Evolutionary conservation across 257 asterid species (phyloP).

Genomic region (Handroanthus guayacan): DNA sequence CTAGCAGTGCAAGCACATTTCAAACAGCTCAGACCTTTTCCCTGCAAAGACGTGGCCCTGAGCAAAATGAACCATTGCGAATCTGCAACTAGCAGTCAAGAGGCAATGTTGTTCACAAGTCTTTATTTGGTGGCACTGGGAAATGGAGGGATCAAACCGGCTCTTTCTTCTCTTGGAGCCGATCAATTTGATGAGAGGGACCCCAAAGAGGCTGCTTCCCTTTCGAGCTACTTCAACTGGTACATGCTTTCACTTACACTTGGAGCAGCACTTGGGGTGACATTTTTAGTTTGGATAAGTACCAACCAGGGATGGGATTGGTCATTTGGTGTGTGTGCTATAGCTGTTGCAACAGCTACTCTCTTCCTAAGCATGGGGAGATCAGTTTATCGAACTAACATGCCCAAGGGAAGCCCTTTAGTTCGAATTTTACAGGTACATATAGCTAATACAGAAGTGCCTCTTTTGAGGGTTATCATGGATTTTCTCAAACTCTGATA

Average conservation of each 20-base stretch:
- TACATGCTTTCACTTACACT: constrained; percentile 47
- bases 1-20: constrained; percentile 73
- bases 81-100: constrained; percentile 46
- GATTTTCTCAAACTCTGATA: not conserved
- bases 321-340: constrained; percentile 61
- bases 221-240: constrained; percentile 74
- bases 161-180: constrained; percentile 67
- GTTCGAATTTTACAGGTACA: constrained; percentile 57
- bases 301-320: constrained; percentile 70
- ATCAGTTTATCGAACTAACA: constrained; percentile 52
- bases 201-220: constrained; percentile 54
- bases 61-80: constrained; percentile 50
- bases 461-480: not conserved
- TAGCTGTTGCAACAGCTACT: constrained; percentile 50
- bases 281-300: constrained; percentile 67
- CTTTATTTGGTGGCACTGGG: constrained; percentile 70
- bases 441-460: not conserved
- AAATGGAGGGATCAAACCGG: constrained; percentile 61
- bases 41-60: constrained; percentile 55
- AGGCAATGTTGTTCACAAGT: constrained; percentile 50
- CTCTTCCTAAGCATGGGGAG: constrained; percentile 60
- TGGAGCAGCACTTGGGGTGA: constrained; percentile 64
- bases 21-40: constrained; percentile 57
- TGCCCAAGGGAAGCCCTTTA: constrained; percentile 65
- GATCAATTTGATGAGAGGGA: constrained; percentile 69